Percentiles rank a stretch among this genome's conserved stretches.
Conservation (phyloP, 1,139 yeast genomes). For the Geotrichum reessii region DNA sequence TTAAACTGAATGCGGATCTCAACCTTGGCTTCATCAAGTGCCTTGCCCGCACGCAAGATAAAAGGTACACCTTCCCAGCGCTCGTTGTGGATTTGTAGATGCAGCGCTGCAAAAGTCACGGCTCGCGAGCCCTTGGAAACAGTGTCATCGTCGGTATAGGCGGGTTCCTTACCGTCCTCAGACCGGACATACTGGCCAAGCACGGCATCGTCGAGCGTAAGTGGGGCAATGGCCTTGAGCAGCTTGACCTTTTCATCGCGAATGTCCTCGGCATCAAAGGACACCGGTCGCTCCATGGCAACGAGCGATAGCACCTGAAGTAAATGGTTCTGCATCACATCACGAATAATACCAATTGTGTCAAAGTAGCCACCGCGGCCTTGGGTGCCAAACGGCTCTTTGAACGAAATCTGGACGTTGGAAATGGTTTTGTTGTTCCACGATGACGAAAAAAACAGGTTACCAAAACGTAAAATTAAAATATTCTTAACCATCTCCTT, state of each 20-base stretch:
- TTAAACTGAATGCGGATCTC: constrained; percentile 92
- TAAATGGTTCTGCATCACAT: constrained; percentile 96
- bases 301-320: constrained; percentile 85
- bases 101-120: constrained; percentile 87
- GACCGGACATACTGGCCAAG: constrained; percentile 86
- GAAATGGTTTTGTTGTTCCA: constrained; percentile 81
- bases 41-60: constrained; percentile 94
- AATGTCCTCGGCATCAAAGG: constrained; percentile 85
- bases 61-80: constrained; percentile 99
- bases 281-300: constrained; percentile 93
- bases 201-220: constrained; percentile 60
- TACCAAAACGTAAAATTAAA: constrained; percentile 82
- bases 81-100: constrained; percentile 75
- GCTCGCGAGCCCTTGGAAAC: constrained; percentile 74
- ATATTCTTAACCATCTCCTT: constrained; percentile 97
- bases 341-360: constrained; percentile 90
- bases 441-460: constrained; percentile 72
- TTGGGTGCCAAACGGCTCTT: constrained; percentile 96
- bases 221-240: constrained; percentile 69
- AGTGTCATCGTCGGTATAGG: constrained; percentile 89
- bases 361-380: constrained; percentile 99
- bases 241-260: constrained; percentile 96
- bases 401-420: constrained; percentile 81
- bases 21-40: constrained; percentile 81
- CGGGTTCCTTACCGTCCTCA: constrained; percentile 83